Evolutionary conservation across 2,329 filamentous ascomycete genomes (phyloP).

Genomic region (Fusarium transvaalense): DNA sequence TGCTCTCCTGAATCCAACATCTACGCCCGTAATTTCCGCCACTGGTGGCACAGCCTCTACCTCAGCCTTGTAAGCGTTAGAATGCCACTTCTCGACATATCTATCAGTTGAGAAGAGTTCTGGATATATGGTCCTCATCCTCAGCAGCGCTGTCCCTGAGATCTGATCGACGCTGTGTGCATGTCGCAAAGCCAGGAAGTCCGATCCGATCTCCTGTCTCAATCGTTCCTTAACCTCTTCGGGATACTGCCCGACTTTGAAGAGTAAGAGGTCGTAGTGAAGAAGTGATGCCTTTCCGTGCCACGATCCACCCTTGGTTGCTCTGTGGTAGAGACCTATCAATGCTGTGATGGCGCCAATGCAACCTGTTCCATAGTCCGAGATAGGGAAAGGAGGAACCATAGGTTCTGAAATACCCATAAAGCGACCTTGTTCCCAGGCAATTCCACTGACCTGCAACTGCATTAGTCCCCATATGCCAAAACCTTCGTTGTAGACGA

Average conservation of each 20-base stretch:
- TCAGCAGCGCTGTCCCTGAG: constrained; percentile 68
- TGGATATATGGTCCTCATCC: constrained; percentile 43
- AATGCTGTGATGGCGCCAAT: constrained; percentile 77
- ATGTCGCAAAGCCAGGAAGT: constrained; percentile 70
- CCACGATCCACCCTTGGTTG: constrained; percentile 74
- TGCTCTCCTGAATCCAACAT: constrained; percentile 58
- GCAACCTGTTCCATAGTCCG: constrained; percentile 77
- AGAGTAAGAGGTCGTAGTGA: constrained; percentile 76
- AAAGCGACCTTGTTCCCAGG: constrained; percentile 72
- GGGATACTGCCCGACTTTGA: constrained; percentile 70
- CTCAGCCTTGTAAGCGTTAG: constrained; percentile 41
- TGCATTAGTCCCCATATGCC: not conserved
- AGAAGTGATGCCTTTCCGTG: constrained; percentile 72
- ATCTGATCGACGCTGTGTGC: constrained; percentile 75
- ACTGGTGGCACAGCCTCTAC: constrained; percentile 60
- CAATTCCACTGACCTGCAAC: constrained; percentile 64
- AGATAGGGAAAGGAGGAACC: constrained; percentile 74
- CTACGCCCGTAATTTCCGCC: constrained; percentile 59
- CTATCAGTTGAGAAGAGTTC: constrained; percentile 27
- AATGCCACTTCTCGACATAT: constrained; percentile 43
- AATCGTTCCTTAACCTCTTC: constrained; percentile 65
- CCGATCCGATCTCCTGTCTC: constrained; percentile 60
- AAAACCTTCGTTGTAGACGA: not conserved
- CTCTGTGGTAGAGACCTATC: constrained; percentile 71
- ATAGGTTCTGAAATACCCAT: constrained; percentile 73